Evolutionary conservation across 352 stramenopile species (phyloP), one percentile per base, ranked within the genome.

Genomic region (Globisporangium echinulatum): DNA sequence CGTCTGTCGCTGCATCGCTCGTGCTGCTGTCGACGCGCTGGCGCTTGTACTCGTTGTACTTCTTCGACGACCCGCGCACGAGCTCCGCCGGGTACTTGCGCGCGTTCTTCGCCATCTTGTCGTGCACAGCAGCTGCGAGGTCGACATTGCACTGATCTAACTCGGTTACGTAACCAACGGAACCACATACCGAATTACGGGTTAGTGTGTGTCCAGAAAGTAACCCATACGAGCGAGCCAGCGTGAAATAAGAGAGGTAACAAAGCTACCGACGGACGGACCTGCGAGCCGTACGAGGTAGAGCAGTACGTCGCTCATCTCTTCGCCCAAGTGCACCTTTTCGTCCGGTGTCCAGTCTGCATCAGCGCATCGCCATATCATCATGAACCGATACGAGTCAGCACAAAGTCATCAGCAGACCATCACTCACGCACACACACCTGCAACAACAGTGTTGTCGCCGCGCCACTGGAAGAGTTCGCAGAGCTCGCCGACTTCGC

Each of bases 291-390:
- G 87, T 15, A 99, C 79, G 13, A 98, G 72, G 64, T 99, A 99
- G 64, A 99, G 98, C 48, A 97, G 71, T 50, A 99, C 95, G 75
- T 99, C 96, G 19, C 94, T 97, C 37, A 99, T 82, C 75, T 99
- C 96, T 69, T 99, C 93, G 36, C 89, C 92, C 5, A 98, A 62
- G 58, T 98, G 94, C 54, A 94, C 85, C 15, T 92, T 73, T 54
- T 98, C 82, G 19, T 93, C 79, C 4, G 74, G 49, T 11, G 71
- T 83, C 82, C 74, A 95, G 57, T 87, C 85, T 87, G 58, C 25
- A 25, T 25, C 25, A 25, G 25, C 25, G 25, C 25, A 25, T 25
- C 25, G 25, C 25, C 25, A 25, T 25, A 25, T 2, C 25, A 25
- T 25, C 25, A 25, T 25, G 25, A 25, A 2, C 25, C 25, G 25